Evolutionary conservation across 352 stramenopile genomes (phyloP).

Genomic region (Blastocystis sp.): DNA sequence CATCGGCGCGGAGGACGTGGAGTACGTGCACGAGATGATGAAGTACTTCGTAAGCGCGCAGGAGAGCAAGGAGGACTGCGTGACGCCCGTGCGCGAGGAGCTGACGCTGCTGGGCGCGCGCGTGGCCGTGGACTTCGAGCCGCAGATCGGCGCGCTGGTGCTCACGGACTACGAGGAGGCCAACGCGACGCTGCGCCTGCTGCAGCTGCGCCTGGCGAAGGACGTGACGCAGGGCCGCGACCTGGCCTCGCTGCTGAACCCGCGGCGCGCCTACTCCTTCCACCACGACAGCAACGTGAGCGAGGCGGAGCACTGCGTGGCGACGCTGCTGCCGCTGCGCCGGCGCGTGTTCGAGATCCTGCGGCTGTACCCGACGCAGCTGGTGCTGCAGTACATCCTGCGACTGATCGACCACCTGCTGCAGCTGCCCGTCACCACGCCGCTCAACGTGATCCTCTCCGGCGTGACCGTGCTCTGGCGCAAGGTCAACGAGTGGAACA

Average conservation of each 20-base stretch:
- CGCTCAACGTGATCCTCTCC: constrained; percentile 84
- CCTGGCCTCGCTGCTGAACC: constrained; percentile 5
- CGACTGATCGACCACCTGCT: constrained; percentile 77
- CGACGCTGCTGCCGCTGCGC: constrained; percentile 6
- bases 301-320: constrained; percentile 50
- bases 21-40: constrained; percentile 55
- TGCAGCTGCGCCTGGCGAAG: constrained; percentile 52
- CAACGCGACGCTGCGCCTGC: background rate
- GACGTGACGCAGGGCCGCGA: constrained; percentile 45
- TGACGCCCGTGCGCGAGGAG: constrained; percentile 23
- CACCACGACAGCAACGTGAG: constrained; percentile 61
- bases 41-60: background rate
- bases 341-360: constrained; percentile 65
- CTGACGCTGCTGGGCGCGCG: constrained; percentile 14
- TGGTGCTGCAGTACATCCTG: constrained; percentile 46
- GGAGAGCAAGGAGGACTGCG: background rate
- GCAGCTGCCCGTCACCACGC: constrained; percentile 74
- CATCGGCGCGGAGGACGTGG: constrained; percentile 45
- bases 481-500: constrained; percentile 97
- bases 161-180: constrained; percentile 39
- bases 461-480: constrained; percentile 90
- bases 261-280: constrained; percentile 50
- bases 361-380: constrained; percentile 64
- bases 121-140: background rate
- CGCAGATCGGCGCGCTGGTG: background rate